Conservation (phyloP, 495 filamentous ascomycete species). For the Elasticomyces elasticus region DNA sequence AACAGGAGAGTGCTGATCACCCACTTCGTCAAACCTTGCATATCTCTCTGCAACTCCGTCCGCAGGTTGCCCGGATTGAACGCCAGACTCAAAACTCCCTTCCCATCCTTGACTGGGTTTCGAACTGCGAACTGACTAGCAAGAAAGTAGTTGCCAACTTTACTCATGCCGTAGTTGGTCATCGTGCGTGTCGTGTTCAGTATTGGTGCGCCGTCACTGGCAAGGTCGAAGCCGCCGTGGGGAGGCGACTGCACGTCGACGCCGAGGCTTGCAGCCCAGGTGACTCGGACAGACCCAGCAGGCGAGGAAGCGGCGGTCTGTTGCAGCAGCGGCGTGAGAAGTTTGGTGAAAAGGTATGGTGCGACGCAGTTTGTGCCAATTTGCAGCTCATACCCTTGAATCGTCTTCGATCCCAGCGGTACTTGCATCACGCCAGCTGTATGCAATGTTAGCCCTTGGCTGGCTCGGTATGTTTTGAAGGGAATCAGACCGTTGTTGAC, state of each 20-base stretch:
- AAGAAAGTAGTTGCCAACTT: not conserved
- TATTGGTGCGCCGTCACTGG: not conserved
- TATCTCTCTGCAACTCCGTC: not conserved
- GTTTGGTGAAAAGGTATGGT: too few relatives aligned
- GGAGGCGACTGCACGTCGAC: not conserved
- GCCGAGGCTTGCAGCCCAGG: not conserved
- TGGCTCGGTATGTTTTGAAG: not conserved
- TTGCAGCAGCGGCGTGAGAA: too few relatives aligned
- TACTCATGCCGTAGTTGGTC: not conserved
- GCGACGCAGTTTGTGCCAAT: too few relatives aligned
- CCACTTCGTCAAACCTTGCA: not conserved
- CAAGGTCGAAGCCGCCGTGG: not conserved
- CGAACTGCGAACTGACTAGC: not conserved
- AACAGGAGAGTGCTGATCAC: not conserved
- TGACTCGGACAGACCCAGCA: too few relatives aligned
- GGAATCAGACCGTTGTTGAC: not conserved
- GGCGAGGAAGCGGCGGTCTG: too few relatives aligned
- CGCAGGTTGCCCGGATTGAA: too few relatives aligned
- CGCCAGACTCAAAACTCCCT: too few relatives aligned
- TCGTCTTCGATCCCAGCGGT: not conserved
- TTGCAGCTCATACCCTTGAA: too few relatives aligned
- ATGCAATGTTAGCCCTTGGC: not conserved
- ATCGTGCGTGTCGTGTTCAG: not conserved
- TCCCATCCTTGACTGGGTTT: not conserved
- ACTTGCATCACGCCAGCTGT: not conserved